Evolutionary conservation across 1,284 basidiomycete species (phyloP).

Genomic region (Cutaneotrichosporon cutaneum): DNA sequence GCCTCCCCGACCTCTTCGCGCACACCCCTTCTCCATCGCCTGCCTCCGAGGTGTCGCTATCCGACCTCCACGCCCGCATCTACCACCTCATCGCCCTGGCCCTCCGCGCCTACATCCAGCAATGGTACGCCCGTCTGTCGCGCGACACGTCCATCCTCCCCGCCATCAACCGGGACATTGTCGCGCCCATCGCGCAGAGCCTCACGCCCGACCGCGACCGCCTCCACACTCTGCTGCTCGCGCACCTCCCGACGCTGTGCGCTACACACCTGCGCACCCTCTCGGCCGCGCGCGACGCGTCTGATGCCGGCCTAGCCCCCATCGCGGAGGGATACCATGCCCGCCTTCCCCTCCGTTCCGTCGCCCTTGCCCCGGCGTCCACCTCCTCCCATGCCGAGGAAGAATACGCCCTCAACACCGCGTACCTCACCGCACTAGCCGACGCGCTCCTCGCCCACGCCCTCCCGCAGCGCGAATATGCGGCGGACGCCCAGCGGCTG

Average conservation of each 20-base stretch:
- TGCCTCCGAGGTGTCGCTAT: neutral
- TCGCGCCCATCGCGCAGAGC: constrained; percentile 28
- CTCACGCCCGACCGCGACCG: constrained; percentile 15
- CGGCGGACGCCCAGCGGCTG: constrained; percentile 44
- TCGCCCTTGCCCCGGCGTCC: constrained; percentile 9
- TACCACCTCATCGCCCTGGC: constrained; percentile 26
- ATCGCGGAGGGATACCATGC: constrained; percentile 34
- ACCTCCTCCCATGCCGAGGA: neutral
- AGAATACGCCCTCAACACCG: constrained; percentile 31
- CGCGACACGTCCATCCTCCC: constrained; percentile 32
- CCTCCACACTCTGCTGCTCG: constrained; percentile 30
- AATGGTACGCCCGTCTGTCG: constrained; percentile 45
- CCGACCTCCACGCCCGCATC: constrained; percentile 16
- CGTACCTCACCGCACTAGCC: constrained; percentile 50
- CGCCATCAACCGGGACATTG: constrained; percentile 14
- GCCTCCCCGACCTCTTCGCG: constrained; percentile 15
- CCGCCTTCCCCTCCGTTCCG: constrained; percentile 32
- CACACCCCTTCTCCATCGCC: neutral
- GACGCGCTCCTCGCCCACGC: constrained; percentile 46
- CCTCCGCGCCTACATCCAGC: constrained; percentile 37
- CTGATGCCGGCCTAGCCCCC: neutral
- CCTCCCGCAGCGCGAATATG: constrained; percentile 47
- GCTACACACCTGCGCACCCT: constrained; percentile 34
- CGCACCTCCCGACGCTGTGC: constrained; percentile 34
- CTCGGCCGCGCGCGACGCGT: constrained; percentile 24